These are phyloP conservation scores for Effrenium voratum DNA, from an alignment of 73 alveolate species.

Conservation along the genomic window DNA sequence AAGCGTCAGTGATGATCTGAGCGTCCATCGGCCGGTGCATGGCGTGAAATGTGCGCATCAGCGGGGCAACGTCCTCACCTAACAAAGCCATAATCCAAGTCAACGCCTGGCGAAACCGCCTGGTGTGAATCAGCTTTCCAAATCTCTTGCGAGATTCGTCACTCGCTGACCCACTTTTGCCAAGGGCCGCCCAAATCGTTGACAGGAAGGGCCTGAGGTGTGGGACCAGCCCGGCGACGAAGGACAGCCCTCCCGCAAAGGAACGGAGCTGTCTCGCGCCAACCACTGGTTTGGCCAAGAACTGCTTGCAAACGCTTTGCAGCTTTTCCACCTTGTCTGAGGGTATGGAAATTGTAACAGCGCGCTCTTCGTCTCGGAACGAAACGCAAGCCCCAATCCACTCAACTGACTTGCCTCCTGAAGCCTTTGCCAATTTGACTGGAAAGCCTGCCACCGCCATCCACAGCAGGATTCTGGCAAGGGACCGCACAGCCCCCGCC, in stretches of 20 bases:
- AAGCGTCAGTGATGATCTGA: constrained; percentile 41
- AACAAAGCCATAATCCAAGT: not conserved
- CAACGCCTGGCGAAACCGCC: not conserved
- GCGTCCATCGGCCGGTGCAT: not conserved
- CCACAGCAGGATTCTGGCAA: not conserved
- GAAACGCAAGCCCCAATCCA: constrained; percentile 11
- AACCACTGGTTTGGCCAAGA: constrained; percentile 3
- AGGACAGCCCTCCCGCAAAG: constrained; percentile 16
- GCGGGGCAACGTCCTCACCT: not conserved
- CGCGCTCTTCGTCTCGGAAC: not conserved
- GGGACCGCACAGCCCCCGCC: not conserved
- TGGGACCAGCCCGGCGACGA: constrained; percentile 30
- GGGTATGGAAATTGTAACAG: not conserved
- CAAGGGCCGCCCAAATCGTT: not conserved
- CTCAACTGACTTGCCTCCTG: not conserved
- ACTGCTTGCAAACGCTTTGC: not conserved
- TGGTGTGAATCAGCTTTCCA: constrained; percentile 29
- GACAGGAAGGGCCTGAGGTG: constrained; percentile 45
- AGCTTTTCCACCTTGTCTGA: not conserved
- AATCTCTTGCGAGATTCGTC: not conserved
- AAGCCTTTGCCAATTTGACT: not conserved
- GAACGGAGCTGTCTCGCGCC: constrained; percentile 4
- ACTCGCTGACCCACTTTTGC: not conserved
- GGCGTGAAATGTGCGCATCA: not conserved
- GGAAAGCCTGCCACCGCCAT: not conserved